These are phyloP conservation scores for Ceratocystis smalleyi DNA, from an alignment of 2,329 filamentous ascomycete genomes.

Conservation along the genomic window DNA sequence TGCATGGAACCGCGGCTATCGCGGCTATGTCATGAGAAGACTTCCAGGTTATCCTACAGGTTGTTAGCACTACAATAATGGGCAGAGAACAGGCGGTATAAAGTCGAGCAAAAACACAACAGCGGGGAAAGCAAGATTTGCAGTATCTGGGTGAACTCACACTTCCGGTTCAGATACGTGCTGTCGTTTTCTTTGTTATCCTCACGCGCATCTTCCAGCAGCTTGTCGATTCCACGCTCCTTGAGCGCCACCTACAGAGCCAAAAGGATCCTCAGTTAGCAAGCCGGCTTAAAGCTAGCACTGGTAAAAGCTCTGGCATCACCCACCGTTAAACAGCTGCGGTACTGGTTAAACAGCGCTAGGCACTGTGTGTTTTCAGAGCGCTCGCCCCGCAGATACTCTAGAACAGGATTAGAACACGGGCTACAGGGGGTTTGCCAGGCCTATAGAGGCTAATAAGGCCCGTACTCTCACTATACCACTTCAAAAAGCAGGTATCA, in stretches of 20 bases:
- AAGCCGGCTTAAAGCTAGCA: neutral
- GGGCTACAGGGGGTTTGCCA: neutral
- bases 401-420: conserved; percentile 29
- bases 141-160: conserved; percentile 20
- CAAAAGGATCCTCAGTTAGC: neutral
- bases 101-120: too few species aligned
- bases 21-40: too few species aligned
- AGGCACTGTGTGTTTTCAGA: conserved; percentile 73
- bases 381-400: conserved; percentile 76
- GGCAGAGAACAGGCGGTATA: neutral
- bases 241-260: conserved; percentile 59
- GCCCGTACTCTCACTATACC: conserved; percentile 89
- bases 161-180: conserved; percentile 30
- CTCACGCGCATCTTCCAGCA: conserved; percentile 80
- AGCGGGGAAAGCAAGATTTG: neutral
- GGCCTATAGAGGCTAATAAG: neutral
- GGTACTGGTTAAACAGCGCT: conserved; percentile 74
- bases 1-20: too few species aligned
- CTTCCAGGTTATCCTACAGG: too few species aligned
- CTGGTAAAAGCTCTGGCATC: neutral
- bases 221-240: conserved; percentile 77
- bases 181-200: conserved; percentile 76
- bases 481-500: conserved; percentile 94
- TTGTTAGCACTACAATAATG: neutral
- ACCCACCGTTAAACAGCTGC: conserved; percentile 65